Base-by-base conservation (phyloP, 2,329 filamentous ascomycete genomes). In the Talaromyces funiculosus region DNA sequence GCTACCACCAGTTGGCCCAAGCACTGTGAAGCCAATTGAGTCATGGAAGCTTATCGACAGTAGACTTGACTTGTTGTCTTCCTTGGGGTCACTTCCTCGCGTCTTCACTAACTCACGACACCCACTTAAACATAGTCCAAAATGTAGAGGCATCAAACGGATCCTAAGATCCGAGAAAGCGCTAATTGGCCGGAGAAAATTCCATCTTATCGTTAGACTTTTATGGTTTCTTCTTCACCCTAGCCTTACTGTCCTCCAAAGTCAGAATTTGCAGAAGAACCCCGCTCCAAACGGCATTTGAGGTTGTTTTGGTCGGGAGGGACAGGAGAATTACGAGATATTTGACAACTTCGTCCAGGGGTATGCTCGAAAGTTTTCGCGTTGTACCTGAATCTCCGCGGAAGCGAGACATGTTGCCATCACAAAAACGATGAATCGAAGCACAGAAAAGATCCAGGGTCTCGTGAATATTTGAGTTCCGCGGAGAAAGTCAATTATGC, bases 401-500 rank as follows among this genome's bases (percentile, higher is more conserved):
- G 55, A 38, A 37, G 16, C 31, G 29, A 12, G 2, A 33, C 5
- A 5, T 42, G 53, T 16, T 33, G 26, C n/a, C 45, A 51, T n/a
- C 14, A n/a, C 9, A 12, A 20, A 20, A 20, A n/a, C 8, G 1
- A 20, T 9, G 7, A 9, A 5, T 45, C 14, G 26, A 20, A 33
- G 42, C 5, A 22, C 10, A 3, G 42, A 2, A 9, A 14, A 2
- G 10, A 20, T n/a, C 16, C 3, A 10, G 16, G n/a, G 47, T n/a
- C 24, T 12, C 16, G 7, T 16, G 31, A n/a, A 38, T 22, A 9
- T 18, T 37, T 37, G 29, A 22, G 16, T 24, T 38, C 55, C 55
- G 55, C 55, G 55, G 55, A 57, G 55, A 57, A 57, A 40, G 53
- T n/a, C n/a, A n/a, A n/a, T n/a, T n/a, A n/a, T n/a, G n/a, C n/a